Conservation (phyloP, 1,284 basidiomycete species). For the Malassezia arunalokei region DNA sequence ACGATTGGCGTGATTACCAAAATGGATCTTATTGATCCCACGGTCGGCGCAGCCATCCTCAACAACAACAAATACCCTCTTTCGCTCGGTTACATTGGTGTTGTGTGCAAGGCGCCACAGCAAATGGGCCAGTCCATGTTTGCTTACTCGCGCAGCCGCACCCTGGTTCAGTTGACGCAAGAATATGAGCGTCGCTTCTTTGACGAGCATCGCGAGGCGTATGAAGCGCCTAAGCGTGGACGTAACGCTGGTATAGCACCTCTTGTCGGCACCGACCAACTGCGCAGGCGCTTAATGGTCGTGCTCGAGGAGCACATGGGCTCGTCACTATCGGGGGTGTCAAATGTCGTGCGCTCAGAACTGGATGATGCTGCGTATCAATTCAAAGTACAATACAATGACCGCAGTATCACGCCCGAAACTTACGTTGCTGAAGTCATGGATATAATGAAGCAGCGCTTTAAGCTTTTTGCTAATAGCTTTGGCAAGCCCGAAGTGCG, state of each 20-base stretch:
- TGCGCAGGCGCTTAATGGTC: slow-evolving; percentile 80
- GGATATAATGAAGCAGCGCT: slow-evolving; percentile 77
- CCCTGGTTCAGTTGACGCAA: slow-evolving; percentile 54
- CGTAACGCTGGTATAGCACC: slow-evolving; percentile 49
- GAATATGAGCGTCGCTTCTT: slow-evolving; percentile 67
- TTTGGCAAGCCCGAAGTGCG: slow-evolving; percentile 84
- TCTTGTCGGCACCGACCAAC: slow-evolving; percentile 75
- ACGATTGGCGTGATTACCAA: slow-evolving; percentile 98
- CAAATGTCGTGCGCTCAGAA: slow-evolving; percentile 90
- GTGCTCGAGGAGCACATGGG: slow-evolving; percentile 96
- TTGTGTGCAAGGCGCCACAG: slow-evolving; percentile 56
- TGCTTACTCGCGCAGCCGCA: slow-evolving; percentile 30
- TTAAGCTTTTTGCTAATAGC: slow-evolving; percentile 70
- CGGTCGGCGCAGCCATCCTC: slow-evolving; percentile 68
- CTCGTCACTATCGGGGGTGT: slow-evolving; percentile 81
- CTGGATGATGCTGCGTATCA: slow-evolving; percentile 93
- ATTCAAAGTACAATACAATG: slow-evolving; percentile 99
- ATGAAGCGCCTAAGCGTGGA: slow-evolving; percentile 50
- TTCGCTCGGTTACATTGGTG: slow-evolving; percentile 90
- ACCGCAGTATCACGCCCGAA: slow-evolving; percentile 82
- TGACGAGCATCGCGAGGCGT: slow-evolving; percentile 59
- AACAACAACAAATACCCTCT: slow-evolving; percentile 89
- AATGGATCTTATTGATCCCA: slow-evolving; percentile 87
- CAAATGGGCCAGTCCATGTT: slow-evolving; percentile 5
- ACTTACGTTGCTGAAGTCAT: slow-evolving; percentile 95